These are phyloP conservation scores for Wickerhamiella brachini DNA, from an alignment of 805 yeast species.

Conservation along the genomic window DNA sequence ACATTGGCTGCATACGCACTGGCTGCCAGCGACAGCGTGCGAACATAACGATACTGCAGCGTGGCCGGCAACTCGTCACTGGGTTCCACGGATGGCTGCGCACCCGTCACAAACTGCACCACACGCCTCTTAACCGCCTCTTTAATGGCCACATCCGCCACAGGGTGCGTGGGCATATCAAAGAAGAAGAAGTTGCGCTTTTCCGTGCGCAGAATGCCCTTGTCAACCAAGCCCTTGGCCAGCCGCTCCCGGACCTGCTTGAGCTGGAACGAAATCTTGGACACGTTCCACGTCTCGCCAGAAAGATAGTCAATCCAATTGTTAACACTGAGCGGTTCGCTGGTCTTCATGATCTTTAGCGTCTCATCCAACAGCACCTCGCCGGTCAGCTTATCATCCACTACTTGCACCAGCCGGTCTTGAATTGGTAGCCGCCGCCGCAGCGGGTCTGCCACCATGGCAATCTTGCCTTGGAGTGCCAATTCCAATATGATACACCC, in stretches of 20 bases:
- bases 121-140: slow-evolving; percentile 67
- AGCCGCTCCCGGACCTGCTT: slow-evolving; percentile 94
- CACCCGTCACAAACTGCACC: slow-evolving; percentile 43
- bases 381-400: slow-evolving; percentile 79
- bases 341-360: slow-evolving; percentile 72
- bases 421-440: slow-evolving; percentile 77
- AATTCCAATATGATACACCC: slow-evolving; percentile 88
- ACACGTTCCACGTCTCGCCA: slow-evolving; percentile 92
- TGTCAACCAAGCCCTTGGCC: slow-evolving; percentile 93
- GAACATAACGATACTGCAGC: slow-evolving; percentile 52
- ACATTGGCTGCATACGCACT: slow-evolving; percentile 95
- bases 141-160: slow-evolving; percentile 74
- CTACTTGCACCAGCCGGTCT: slow-evolving; percentile 77
- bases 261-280: slow-evolving; percentile 88
- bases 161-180: slow-evolving; percentile 98
- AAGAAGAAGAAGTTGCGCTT: slow-evolving; percentile 85
- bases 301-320: slow-evolving; percentile 88
- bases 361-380: slow-evolving; percentile 93
- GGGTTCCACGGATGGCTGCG: slow-evolving; percentile 37
- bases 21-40: slow-evolving; percentile 71
- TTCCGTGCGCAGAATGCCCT: slow-evolving; percentile 91
- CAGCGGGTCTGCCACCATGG: slow-evolving; percentile 83
- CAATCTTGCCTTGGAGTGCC: slow-evolving; percentile 79
- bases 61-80: slow-evolving; percentile 55
- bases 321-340: slow-evolving; percentile 65